These are phyloP conservation scores for Scenedesmus sp. DNA, from an alignment of 163 green algal species.

Conservation along the genomic window DNA sequence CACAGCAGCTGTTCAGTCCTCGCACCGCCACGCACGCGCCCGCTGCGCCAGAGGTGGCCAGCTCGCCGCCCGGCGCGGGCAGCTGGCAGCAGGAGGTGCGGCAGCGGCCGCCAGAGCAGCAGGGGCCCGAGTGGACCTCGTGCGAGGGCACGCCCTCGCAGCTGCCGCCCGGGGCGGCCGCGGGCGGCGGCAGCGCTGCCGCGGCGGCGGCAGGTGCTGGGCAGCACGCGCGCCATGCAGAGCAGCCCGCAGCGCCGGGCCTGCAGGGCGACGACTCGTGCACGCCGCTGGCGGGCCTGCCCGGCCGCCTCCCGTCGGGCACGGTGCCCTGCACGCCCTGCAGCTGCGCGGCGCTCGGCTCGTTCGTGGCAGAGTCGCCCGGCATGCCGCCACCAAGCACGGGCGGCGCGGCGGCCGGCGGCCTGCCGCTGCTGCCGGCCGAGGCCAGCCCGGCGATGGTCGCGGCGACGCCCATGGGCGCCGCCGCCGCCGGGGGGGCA, in stretches of 20 bases:
- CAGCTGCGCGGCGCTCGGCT: neutral
- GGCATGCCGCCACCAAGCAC: neutral
- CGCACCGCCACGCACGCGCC: constrained; percentile 15
- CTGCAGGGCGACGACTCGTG: neutral
- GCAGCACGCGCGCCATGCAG: neutral
- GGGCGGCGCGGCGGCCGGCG: too few relatives aligned
- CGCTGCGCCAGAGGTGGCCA: neutral
- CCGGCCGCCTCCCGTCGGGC: neutral
- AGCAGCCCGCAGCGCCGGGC: neutral
- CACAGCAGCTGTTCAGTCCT: constrained; percentile 33
- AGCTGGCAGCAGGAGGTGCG: constrained; percentile 1
- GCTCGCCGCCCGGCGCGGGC: neutral
- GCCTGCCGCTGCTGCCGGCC: too few relatives aligned
- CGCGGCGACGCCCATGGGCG: too few relatives aligned
- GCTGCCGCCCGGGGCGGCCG: neutral
- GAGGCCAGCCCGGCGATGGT: too few relatives aligned
- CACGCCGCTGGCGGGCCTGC: neutral
- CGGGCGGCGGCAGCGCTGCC: neutral
- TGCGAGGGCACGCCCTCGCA: neutral
- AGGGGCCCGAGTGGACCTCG: neutral
- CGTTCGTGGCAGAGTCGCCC: constrained; percentile 1
- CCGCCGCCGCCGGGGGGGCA: too few relatives aligned
- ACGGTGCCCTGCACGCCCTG: constrained; percentile 7
- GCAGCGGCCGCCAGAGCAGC: neutral
- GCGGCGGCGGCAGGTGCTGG: neutral